Base-by-base conservation (phyloP, 2,329 filamentous ascomycete species). In the Epichloe scottii region DNA sequence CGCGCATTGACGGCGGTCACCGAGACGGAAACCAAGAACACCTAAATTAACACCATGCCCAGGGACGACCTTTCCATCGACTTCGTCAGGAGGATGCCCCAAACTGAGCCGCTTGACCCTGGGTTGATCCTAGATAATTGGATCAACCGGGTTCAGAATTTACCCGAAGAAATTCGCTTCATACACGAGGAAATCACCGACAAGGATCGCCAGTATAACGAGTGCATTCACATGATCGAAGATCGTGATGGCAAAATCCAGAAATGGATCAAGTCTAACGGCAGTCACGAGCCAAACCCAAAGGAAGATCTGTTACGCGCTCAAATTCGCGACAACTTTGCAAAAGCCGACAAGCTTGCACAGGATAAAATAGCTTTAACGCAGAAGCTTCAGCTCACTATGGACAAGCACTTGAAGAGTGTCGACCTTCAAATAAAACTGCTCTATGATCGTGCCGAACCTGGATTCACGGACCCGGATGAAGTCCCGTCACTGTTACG, bases 111-210 rank as follows among this genome's bases (percentile, higher is more conserved):
- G 54, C 74, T 81, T 65, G 81, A 84, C 60, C 78, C 79, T 53
- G 76, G 84, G 51, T 73, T 84, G 56, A 82, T 89, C 61, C 78
- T 90, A 59, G 86, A 91, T 65, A 85, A 89, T 66, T 90, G 85
- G 74, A 80, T 84, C 63, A 81, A 84, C 64, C 76, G 72, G 68
- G 84, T 85, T 19, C 82, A 85, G 60, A 93, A 93, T 61, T 75
- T 91, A 30, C 87, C 87, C 55, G 85, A 87, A 56, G 87, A 93
- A 68, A 82, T 93, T 53, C 82, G 84, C 19, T 89, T 90, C 69
- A 76, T 91, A 55, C 84, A 90, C 61, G 87, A 90, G 63, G 87
- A 93, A 68, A 87, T 91, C 56, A 75, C 82, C 62, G 84, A 87
- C 63, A 91, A 90, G 66, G 87, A 94, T 64, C 76, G 79, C 47